Percentiles rank a stretch among this genome's conserved stretches.
These are phyloP conservation scores for Piloderma croceum DNA, from an alignment of 768 basidiomycete species.

Conservation along the genomic window DNA sequence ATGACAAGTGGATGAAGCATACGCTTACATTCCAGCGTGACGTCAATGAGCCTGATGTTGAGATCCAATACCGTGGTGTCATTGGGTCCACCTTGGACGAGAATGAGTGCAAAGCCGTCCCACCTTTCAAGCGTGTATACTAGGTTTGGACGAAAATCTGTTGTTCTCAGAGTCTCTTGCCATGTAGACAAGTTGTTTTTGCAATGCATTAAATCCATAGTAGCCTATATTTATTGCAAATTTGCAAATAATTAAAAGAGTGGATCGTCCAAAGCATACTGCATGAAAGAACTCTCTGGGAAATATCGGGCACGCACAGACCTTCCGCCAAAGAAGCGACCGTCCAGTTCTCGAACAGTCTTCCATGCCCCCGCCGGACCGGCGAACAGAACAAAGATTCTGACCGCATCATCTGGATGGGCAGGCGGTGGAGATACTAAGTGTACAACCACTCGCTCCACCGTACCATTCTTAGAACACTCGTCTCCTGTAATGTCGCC, in stretches of 20 bases:
- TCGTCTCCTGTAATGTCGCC: conserved; percentile 85
- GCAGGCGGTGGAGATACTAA: conserved; percentile 59
- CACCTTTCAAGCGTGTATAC: conserved; percentile 97
- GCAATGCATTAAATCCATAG: background rate
- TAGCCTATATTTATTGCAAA: conserved; percentile 1
- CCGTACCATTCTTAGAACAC: conserved; percentile 85
- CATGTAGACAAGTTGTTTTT: background rate
- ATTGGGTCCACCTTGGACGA: conserved; percentile 87
- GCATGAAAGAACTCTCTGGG: conserved; percentile 51
- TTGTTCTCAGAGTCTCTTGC: background rate
- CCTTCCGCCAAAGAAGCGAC: conserved; percentile 86
- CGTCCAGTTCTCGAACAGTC: conserved; percentile 89
- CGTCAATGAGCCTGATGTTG: conserved; percentile 70
- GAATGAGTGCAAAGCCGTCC: conserved; percentile 93
- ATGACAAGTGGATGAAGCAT: conserved; percentile 92
- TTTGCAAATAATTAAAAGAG: conserved; percentile 22
- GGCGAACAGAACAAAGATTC: conserved; percentile 87
- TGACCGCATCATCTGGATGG: conserved; percentile 74
- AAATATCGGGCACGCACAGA: conserved; percentile 81
- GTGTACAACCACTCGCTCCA: conserved; percentile 87
- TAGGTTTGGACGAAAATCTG: conserved; percentile 27
- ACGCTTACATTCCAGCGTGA: conserved; percentile 92
- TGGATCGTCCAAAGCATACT: conserved; percentile 44
- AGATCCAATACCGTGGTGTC: conserved; percentile 84
- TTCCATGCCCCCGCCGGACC: conserved; percentile 96